Evolutionary conservation across 1,139 yeast genomes (phyloP), one percentile per base, ranked within the genome.

Genomic region (Sugiyamaella sp.): DNA sequence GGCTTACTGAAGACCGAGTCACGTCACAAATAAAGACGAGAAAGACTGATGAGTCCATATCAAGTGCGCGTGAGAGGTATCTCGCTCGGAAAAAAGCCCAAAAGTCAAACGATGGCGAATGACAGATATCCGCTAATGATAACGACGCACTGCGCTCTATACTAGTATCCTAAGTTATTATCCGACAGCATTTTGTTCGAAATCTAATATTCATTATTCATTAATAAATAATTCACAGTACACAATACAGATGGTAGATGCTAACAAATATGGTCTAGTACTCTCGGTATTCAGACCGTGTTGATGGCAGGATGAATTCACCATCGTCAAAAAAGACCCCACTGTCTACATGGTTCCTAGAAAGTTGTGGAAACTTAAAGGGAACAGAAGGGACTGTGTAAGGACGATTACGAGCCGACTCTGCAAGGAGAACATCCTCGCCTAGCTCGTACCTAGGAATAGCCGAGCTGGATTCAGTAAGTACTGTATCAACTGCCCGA

Each of bases 1-100:
- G 77, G 74, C 64, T 71, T 74, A 43, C 73, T 73, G 33, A 20
- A 64, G 75, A 74, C 71, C 76, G 72, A 66, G 76, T 74, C 72
- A 72, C 77, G 10, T 17, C 49, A 12, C 57, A 57, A 33, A 42
- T 59, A 14, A 62, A 60, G 47, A 29, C 57, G 9, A 55, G 22
- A 20, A 63, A 59, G 37, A 57, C 63, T 3, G 57, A 59, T 6
- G 57, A 55, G 9, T 59, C 63, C 2, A 50, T 64, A n/a, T 53
- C 61, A 1, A 57, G 59, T n/a, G 71, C 71, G 8, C 57, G 66
- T 6, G 68, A 64, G 42, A 54, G 71, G n/a, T 67, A 64, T 47
- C 57, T 67, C 12, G 69, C 67, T 2, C 51, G 71, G 16, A 67
- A 66, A 33, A 40, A 25, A 29, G 45, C 39, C 2, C 33, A 17